phyloP scores from a whole-genome alignment of 352 stramenopile species.

The Globisporangium emineosum region DNA sequence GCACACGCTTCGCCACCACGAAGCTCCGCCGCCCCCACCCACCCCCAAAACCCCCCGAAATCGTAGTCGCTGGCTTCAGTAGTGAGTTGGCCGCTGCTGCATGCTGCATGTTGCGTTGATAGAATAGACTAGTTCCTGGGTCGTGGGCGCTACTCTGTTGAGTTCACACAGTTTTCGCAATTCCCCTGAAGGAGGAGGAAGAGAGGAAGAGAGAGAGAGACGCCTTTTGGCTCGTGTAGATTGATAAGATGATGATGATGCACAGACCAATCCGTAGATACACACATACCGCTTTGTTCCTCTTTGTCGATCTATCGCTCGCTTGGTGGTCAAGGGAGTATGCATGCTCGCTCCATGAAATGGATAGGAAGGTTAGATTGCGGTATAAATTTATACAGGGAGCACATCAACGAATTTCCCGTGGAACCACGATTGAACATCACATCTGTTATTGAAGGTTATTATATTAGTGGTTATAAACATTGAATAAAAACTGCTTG shows the following conservation, averaged over 20 bases:
- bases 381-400: too few species aligned
- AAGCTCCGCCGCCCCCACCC: not conserved
- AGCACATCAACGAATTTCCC: too few species aligned
- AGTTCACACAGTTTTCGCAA: conserved; percentile 19
- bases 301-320: not conserved
- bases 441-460: too few species aligned
- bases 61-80: conserved; percentile 11
- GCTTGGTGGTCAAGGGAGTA: too few species aligned
- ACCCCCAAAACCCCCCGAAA: not conserved
- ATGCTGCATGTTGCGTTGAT: conserved; percentile 33
- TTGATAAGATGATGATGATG: conserved; percentile 5
- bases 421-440: too few species aligned
- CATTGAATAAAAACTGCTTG: too few species aligned
- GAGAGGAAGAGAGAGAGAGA: not conserved
- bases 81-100: conserved; percentile 13
- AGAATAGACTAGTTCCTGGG: conserved; percentile 86
- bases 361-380: too few species aligned
- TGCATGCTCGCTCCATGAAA: not conserved
- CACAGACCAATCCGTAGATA: conserved; percentile 1
- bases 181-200: not conserved
- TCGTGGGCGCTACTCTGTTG: conserved; percentile 78
- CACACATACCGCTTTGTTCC: not conserved
- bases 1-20: not conserved
- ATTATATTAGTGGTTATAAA: too few species aligned
- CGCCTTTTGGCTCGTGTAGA: conserved; percentile 10